phyloP scores from a whole-genome alignment of 352 stramenopile species.

The Elongisporangium undulatum region DNA sequence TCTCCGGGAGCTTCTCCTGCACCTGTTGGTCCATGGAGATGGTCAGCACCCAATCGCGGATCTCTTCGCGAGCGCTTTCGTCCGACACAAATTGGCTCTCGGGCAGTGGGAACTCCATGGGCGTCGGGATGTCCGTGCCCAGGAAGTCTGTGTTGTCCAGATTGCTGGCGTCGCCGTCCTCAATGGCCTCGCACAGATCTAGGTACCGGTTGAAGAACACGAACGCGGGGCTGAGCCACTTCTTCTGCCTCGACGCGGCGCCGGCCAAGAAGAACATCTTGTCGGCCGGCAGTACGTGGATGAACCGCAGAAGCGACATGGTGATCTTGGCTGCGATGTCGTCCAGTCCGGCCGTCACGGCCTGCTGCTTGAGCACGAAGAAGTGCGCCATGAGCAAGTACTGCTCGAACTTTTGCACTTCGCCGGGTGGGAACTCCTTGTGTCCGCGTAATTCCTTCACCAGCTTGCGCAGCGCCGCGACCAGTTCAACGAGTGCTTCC shows the following conservation, averaged over 20 bases:
- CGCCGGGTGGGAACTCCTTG: conserved; percentile 45
- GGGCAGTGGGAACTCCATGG: conserved; percentile 69
- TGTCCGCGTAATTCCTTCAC: conserved; percentile 63
- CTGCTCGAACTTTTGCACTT: conserved; percentile 72
- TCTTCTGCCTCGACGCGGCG: conserved; percentile 68
- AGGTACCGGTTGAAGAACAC: conserved; percentile 95
- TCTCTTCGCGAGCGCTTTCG: conserved; percentile 88
- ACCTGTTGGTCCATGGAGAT: conserved; percentile 95
- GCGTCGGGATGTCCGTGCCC: conserved; percentile 89
- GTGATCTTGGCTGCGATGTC: conserved; percentile 75
- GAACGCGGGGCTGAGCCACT: conserved; percentile 91
- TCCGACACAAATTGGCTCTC: conserved; percentile 76
- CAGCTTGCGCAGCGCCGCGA: conserved; percentile 58
- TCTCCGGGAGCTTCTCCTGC: conserved; percentile 85
- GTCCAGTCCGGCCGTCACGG: conserved; percentile 43
- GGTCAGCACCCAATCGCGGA: conserved; percentile 93
- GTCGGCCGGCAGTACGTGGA: conserved; percentile 85
- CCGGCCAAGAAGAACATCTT: conserved; percentile 94
- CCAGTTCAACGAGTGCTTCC: conserved; percentile 52
- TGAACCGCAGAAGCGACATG: conserved; percentile 90
- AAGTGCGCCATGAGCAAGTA: conserved; percentile 76
- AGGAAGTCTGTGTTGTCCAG: conserved; percentile 94
- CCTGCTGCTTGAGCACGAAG: conserved; percentile 70
- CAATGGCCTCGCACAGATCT: conserved; percentile 93
- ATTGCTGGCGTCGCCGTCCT: conserved; percentile 78